Percentiles rank a stretch among this genome's conserved stretches.
These are phyloP conservation scores for Macrotyloma uniflorum DNA, from an alignment of 306 rosid species.

Conservation along the genomic window DNA sequence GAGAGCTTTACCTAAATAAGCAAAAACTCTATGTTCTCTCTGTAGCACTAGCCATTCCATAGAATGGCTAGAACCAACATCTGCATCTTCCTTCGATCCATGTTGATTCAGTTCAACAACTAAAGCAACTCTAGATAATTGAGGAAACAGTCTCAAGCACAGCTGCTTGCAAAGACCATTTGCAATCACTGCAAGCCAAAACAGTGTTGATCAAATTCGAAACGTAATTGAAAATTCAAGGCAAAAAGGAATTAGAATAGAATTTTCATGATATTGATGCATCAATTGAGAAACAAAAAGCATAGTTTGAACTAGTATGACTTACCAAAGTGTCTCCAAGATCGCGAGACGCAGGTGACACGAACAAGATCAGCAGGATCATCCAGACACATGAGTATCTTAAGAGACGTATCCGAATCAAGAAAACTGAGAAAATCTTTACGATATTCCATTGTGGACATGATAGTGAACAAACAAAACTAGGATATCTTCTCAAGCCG, in stretches of 20 bases:
- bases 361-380: conserved; percentile 66
- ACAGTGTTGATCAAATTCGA: background rate
- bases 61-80: conserved; percentile 66
- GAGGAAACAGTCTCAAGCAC: conserved; percentile 88
- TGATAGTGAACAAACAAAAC: conserved; percentile 22
- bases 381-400: conserved; percentile 63
- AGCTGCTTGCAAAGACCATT: conserved; percentile 70
- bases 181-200: conserved; percentile 64
- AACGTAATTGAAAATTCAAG: conserved; percentile 16
- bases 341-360: conserved; percentile 62
- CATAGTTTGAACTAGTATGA: background rate
- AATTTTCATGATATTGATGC: conserved; percentile 7
- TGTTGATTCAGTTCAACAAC: conserved; percentile 59
- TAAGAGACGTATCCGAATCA: conserved; percentile 54
- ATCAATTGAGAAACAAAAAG: background rate
- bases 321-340: conserved; percentile 78
- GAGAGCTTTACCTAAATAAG: conserved; percentile 50
- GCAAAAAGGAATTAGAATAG: background rate
- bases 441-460: conserved; percentile 44
- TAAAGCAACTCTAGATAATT: conserved; percentile 57
- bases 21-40: conserved; percentile 70
- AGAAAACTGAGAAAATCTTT: conserved; percentile 61
- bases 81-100: conserved; percentile 46
- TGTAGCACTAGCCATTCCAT: conserved; percentile 58
- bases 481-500: conserved; percentile 39